A percentile compares a stretch with the other conserved stretches of the same genome.
These are phyloP conservation scores for Botrytis deweyae DNA, from an alignment of 2,329 filamentous ascomycete species.

Conservation along the genomic window DNA sequence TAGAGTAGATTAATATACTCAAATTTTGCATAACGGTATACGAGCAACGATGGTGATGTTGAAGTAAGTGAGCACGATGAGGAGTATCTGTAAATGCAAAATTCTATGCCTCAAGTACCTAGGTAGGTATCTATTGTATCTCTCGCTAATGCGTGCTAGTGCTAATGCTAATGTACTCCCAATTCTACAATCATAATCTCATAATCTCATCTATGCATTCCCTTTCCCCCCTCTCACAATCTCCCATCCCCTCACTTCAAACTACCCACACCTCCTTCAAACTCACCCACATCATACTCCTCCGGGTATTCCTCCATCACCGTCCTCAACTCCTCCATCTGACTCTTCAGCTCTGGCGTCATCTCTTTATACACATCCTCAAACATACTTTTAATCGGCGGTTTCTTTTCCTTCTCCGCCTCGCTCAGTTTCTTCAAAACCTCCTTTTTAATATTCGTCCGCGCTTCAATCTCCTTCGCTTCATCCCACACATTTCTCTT, in stretches of 20 bases:
- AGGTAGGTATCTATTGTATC: neutral
- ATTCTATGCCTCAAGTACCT: neutral
- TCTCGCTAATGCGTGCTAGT: neutral
- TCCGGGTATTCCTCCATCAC: constrained; percentile 82
- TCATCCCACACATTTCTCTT: constrained; percentile 81
- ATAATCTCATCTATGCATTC: neutral
- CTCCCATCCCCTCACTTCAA: constrained; percentile 16
- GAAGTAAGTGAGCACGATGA: neutral
- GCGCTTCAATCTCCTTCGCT: constrained; percentile 69
- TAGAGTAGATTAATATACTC: neutral
- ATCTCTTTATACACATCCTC: constrained; percentile 86
- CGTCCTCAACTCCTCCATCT: constrained; percentile 74
- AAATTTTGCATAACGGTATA: neutral
- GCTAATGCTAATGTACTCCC: neutral
- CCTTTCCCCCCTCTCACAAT: neutral
- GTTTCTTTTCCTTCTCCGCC: constrained; percentile 80
- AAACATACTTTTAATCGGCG: constrained; percentile 70
- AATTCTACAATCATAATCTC: constrained; percentile 1
- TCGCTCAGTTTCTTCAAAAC: constrained; percentile 81
- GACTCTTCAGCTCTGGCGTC: constrained; percentile 72
- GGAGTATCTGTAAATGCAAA: neutral
- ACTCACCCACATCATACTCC: constrained; percentile 82
- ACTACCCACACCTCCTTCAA: constrained; percentile 62
- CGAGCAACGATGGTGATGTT: neutral
- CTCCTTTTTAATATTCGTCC: constrained; percentile 67